Evolutionary conservation across 2,329 filamentous ascomycete genomes (phyloP).

Genomic region (Verruconis gallopava): DNA sequence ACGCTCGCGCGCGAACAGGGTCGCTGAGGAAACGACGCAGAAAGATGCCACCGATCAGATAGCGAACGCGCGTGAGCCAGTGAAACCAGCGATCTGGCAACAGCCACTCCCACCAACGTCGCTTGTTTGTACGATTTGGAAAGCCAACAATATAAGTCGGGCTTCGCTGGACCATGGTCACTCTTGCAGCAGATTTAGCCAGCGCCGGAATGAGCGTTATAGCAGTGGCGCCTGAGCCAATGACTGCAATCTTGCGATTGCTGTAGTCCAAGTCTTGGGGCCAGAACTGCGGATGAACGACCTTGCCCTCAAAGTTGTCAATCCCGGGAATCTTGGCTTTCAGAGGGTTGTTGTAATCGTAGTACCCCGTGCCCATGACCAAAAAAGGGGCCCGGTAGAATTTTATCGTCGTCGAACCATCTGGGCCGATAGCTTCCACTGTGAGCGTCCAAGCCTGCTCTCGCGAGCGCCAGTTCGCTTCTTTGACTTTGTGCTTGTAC

Average conservation of each 20-base stretch:
- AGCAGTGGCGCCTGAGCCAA: conserved; percentile 69
- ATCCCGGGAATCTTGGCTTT: conserved; percentile 52
- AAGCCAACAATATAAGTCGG: conserved; percentile 55
- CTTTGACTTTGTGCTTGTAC: conserved; percentile 29
- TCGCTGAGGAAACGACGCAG: conserved; percentile 41
- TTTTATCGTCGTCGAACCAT: conserved; percentile 21
- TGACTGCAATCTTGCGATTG: conserved; percentile 55
- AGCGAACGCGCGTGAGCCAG: conserved; percentile 38
- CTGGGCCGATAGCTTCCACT: conserved; percentile 18
- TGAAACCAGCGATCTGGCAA: conserved; percentile 18
- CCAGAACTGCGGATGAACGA: conserved; percentile 67
- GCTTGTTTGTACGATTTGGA: conserved; percentile 17
- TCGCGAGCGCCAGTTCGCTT: conserved; percentile 32
- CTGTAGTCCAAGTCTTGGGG: conserved; percentile 52
- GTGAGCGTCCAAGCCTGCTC: conserved; percentile 35
- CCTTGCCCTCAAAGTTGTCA: conserved; percentile 47
- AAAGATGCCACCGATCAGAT: conserved; percentile 35
- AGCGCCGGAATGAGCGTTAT: conserved; percentile 63
- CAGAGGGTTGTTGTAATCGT: conserved; percentile 55
- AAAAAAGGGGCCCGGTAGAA: conserved; percentile 34
- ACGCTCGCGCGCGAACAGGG: conserved; percentile 34
- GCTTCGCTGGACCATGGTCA: conserved; percentile 72
- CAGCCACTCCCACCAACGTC: conserved; percentile 6
- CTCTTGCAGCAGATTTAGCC: conserved; percentile 47
- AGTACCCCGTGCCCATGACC: conserved; percentile 57